Conservation (phyloP, 1,139 yeast species). For the Pneumocystis canis region DNA sequence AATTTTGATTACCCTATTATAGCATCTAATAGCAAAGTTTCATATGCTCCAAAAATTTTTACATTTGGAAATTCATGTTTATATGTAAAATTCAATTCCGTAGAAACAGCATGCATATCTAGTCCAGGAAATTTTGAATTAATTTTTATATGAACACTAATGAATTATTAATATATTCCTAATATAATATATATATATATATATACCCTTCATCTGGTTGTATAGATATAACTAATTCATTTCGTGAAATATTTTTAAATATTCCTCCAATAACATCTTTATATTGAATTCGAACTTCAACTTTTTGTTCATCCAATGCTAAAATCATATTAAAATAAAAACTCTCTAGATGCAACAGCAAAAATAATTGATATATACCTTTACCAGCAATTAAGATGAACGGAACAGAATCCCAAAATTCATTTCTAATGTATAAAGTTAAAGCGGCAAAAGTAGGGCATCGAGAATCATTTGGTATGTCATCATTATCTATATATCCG, state of each 20-base stretch:
- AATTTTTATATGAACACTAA: constrained; percentile 59
- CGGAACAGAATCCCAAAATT: constrained; percentile 98
- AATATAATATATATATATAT: background rate
- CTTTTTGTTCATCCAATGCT: constrained; percentile 35
- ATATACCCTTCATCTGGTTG: constrained; percentile 84
- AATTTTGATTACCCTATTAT: constrained; percentile 32
- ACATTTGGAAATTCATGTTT: constrained; percentile 67
- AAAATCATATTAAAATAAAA: background rate
- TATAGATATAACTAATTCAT: constrained; percentile 81
- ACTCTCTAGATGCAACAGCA: constrained; percentile 24
- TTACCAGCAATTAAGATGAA: constrained; percentile 92
- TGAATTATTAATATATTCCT: background rate
- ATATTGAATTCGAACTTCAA: constrained; percentile 86
- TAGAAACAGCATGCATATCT: constrained; percentile 61
- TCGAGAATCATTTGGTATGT: constrained; percentile 69
- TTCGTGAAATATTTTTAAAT: constrained; percentile 67
- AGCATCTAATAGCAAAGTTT: constrained; percentile 84
- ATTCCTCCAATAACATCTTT: constrained; percentile 74
- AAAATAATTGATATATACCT: constrained; percentile 46
- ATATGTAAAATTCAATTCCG: constrained; percentile 84
- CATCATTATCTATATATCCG: constrained; percentile 78
- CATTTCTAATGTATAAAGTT: constrained; percentile 63
- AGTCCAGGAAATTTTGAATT: constrained; percentile 90
- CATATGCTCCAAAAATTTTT: constrained; percentile 97
- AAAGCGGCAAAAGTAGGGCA: constrained; percentile 89